phyloP scores from a whole-genome alignment of 2,329 filamentous ascomycete genomes.

The Trichophyton mentagrophytes region DNA sequence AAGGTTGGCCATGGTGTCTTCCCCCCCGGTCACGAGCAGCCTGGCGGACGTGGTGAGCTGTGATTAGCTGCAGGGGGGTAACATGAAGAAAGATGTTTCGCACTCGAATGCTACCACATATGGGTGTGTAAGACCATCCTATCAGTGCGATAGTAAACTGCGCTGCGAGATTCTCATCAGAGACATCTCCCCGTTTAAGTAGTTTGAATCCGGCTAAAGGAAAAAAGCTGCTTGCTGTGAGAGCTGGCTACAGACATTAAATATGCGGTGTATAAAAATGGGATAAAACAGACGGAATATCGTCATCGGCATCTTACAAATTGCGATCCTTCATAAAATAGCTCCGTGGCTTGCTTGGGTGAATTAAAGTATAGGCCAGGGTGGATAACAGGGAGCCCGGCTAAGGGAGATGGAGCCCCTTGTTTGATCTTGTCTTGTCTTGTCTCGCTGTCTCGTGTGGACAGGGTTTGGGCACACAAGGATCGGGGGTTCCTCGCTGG shows the following conservation, averaged over 20 bases:
- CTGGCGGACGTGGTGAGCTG: not conserved
- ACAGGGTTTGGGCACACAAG: not conserved
- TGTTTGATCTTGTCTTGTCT: constrained; percentile 2
- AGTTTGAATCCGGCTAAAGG: not conserved
- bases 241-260: not conserved
- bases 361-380: not conserved
- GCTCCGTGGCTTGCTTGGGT: not conserved
- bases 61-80: not conserved
- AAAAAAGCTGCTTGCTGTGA: not conserved
- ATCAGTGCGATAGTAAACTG: not conserved
- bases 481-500: not conserved
- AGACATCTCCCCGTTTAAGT: not conserved
- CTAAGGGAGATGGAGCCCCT: not conserved
- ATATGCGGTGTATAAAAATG: not conserved
- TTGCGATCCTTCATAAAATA: not conserved
- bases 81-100: not conserved
- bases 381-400: not conserved
- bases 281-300: not conserved
- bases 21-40: not conserved
- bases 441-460: not conserved
- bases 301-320: not conserved
- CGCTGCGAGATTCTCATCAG: not conserved
- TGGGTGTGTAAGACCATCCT: not conserved
- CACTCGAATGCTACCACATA: not conserved
- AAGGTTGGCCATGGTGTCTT: not conserved